Evolutionary conservation across 768 basidiomycete genomes (phyloP).

Genomic region (Postia placenta): DNA sequence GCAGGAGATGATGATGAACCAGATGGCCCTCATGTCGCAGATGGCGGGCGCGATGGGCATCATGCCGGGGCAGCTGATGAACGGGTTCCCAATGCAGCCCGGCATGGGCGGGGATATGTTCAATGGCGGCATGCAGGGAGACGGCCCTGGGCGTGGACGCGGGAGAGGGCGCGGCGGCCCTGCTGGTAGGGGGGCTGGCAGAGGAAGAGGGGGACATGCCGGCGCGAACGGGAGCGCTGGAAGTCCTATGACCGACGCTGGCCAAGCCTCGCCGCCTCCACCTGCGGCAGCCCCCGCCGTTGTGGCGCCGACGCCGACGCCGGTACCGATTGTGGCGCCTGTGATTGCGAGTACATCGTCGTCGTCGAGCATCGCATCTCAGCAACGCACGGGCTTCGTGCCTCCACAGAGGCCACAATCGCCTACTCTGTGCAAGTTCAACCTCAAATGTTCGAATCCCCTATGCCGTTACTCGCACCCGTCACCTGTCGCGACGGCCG

Average conservation of each 20-base stretch:
- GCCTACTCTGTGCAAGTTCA: constrained; percentile 91
- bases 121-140: constrained; percentile 39
- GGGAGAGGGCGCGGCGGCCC: constrained; percentile 25
- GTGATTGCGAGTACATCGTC: constrained; percentile 11
- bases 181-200: constrained; percentile 10
- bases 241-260: constrained; percentile 4
- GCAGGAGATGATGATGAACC: constrained; percentile 89
- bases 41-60: constrained; percentile 84
- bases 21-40: constrained; percentile 92
- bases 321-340: constrained; percentile 3
- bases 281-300: constrained; percentile 15
- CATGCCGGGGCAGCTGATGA: constrained; percentile 57
- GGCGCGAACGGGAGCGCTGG: constrained; percentile 14
- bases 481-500: constrained; percentile 92
- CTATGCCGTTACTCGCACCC: constrained; percentile 92
- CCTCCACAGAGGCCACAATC: constrained; percentile 79
- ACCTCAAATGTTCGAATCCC: constrained; percentile 84
- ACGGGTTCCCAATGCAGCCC: constrained; percentile 54
- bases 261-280: constrained; percentile 8
- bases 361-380: constrained; percentile 18
- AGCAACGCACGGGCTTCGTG: constrained; percentile 41
- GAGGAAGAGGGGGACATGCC: constrained; percentile 18
- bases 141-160: constrained; percentile 32
- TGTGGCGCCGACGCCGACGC: constrained; percentile 17
- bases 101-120: constrained; percentile 38